phyloP scores from a whole-genome alignment of 1,284 basidiomycete genomes.

The Ceratobasidium sp. region DNA sequence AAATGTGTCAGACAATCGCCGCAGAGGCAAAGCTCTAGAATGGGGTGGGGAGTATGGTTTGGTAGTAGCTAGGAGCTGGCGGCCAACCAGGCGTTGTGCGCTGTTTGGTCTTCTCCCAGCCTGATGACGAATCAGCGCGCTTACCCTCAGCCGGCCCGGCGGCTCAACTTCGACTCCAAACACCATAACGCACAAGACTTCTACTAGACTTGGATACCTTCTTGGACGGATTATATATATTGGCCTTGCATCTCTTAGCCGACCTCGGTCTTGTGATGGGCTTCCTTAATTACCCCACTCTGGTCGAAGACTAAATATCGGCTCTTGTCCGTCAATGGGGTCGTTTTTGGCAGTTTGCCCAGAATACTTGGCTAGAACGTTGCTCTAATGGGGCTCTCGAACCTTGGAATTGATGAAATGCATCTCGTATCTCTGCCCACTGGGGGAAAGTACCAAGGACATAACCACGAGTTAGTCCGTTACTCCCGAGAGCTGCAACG shows the following conservation, averaged over 20 bases:
- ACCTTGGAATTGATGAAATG: background rate
- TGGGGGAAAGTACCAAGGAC: background rate
- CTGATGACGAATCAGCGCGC: background rate
- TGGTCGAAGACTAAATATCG: background rate
- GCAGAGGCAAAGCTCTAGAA: no score
- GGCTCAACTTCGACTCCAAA: background rate
- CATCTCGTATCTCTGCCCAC: background rate
- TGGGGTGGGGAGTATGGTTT: no score
- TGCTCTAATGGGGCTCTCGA: conserved; percentile 16
- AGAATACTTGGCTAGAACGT: background rate
- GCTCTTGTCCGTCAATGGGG: background rate
- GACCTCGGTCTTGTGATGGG: background rate
- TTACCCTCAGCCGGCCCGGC: background rate
- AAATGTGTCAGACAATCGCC: no score
- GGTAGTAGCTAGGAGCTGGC: no score
- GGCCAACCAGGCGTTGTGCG: no score
- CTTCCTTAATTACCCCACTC: background rate
- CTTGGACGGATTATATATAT: background rate
- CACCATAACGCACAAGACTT: background rate
- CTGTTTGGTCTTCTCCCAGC: background rate
- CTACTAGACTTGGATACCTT: background rate
- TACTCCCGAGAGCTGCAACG: background rate
- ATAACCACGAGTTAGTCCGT: background rate
- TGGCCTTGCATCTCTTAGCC: background rate
- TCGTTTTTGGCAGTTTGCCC: background rate